phyloP scores from a whole-genome alignment of 2,329 filamentous ascomycete genomes.

The Cladosporium oxysporum region DNA sequence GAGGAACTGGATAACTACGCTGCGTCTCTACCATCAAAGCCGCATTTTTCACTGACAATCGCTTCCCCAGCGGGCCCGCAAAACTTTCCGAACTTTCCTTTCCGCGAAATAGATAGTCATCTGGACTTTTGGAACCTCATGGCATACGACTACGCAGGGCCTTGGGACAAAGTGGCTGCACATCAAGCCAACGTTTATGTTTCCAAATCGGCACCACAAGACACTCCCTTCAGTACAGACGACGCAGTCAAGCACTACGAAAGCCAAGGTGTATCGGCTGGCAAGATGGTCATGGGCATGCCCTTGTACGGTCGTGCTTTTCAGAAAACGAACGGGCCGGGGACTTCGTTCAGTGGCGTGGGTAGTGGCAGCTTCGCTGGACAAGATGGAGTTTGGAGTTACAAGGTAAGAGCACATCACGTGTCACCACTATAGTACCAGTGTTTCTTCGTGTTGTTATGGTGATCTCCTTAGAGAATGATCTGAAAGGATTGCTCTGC shows the following conservation, averaged over 20 bases:
- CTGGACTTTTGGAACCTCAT: slow-evolving; percentile 55
- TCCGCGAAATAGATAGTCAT: slow-evolving; percentile 44
- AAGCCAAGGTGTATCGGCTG: slow-evolving; percentile 57
- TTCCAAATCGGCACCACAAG: slow-evolving; percentile 56
- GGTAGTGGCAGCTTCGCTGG: slow-evolving; percentile 71
- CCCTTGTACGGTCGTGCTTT: slow-evolving; percentile 90
- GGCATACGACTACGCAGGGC: slow-evolving; percentile 65
- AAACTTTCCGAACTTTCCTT: slow-evolving; percentile 46
- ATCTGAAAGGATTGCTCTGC: neutral
- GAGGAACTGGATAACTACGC: slow-evolving; percentile 45
- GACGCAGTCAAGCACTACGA: slow-evolving; percentile 72
- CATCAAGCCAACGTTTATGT: slow-evolving; percentile 80
- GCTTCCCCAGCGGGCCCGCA: slow-evolving; percentile 47
- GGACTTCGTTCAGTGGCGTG: slow-evolving; percentile 67
- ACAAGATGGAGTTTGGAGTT: slow-evolving; percentile 83
- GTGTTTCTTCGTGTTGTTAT: neutral
- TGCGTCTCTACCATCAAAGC: slow-evolving; percentile 34
- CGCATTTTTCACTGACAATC: slow-evolving; percentile 48
- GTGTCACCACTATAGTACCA: neutral
- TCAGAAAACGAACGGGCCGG: slow-evolving; percentile 72
- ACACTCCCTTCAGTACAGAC: slow-evolving; percentile 77
- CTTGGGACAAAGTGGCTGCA: slow-evolving; percentile 71
- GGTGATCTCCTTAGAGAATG: no score
- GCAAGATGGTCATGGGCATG: slow-evolving; percentile 87
- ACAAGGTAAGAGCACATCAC: slow-evolving; percentile 56